These are phyloP conservation scores for Trypanosoma caninum DNA, from an alignment of 208 protist species.

Conservation along the genomic window DNA sequence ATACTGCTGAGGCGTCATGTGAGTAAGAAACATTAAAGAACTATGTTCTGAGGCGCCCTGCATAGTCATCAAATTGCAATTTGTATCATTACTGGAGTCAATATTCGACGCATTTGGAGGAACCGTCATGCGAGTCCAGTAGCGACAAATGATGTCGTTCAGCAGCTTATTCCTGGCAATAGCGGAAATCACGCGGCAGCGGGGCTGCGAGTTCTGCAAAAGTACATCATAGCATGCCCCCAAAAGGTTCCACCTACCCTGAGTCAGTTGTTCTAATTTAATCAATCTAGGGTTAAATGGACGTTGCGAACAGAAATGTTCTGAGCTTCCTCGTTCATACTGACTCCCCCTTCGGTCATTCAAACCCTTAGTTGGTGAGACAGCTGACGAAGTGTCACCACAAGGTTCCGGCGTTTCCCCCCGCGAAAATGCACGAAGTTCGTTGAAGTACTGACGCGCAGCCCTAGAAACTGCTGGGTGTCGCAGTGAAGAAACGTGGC, in stretches of 20 bases:
- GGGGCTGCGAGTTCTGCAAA: slow-evolving; percentile 30
- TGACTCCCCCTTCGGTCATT: not conserved
- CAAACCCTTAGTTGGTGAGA: not conserved
- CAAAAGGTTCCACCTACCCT: slow-evolving; percentile 62
- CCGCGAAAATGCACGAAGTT: slow-evolving; percentile 21
- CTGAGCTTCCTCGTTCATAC: not conserved
- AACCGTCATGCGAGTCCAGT: slow-evolving; percentile 82
- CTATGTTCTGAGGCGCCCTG: not conserved
- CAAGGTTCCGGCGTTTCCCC: slow-evolving; percentile 3
- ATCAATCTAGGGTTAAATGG: not conserved
- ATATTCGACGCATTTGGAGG: slow-evolving; percentile 14
- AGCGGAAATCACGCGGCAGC: slow-evolving; percentile 22
- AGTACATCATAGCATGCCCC: slow-evolving; percentile 59
- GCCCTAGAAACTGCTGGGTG: slow-evolving; percentile 82
- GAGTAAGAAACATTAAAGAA: slow-evolving; percentile 14
- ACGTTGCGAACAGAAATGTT: not conserved
- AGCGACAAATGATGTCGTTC: slow-evolving; percentile 75
- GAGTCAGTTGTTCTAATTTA: slow-evolving; percentile 10
- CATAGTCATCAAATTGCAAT: too few relatives aligned
- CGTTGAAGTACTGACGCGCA: slow-evolving; percentile 60
- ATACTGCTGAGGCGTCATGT: slow-evolving; percentile 83
- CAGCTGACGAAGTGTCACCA: not conserved
- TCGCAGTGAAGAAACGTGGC: slow-evolving; percentile 61
- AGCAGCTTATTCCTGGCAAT: slow-evolving; percentile 46
- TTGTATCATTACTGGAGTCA: not conserved